phyloP scores from a whole-genome alignment of 2,329 filamentous ascomycete genomes.

The Xylariaceae sp. region DNA sequence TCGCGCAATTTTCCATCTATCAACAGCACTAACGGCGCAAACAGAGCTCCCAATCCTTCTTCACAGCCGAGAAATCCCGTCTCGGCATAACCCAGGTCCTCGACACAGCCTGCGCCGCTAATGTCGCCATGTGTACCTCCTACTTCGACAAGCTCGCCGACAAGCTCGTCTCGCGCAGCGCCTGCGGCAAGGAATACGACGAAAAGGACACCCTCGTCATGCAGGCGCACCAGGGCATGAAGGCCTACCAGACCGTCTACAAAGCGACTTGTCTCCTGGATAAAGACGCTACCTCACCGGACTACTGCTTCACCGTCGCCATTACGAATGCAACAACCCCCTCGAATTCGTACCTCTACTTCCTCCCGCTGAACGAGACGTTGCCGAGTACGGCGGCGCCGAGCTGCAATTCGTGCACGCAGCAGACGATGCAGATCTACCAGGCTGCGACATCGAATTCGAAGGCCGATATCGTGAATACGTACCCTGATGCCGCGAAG shows the following conservation, averaged over 20 bases:
- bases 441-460: constrained; percentile 62
- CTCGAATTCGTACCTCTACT: constrained; percentile 76
- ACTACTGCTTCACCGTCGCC: constrained; percentile 80
- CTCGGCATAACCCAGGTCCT: constrained; percentile 70
- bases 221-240: constrained; percentile 69
- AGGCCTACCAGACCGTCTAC: constrained; percentile 73
- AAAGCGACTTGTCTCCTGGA: constrained; percentile 73
- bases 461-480: constrained; percentile 59
- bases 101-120: constrained; percentile 68
- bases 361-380: constrained; percentile 69
- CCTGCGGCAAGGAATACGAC: constrained; percentile 68
- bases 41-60: constrained; percentile 79
- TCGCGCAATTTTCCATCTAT: background rate
- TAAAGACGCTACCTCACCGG: constrained; percentile 52
- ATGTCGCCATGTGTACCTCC: constrained; percentile 58
- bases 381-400: constrained; percentile 65
- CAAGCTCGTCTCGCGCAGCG: constrained; percentile 54
- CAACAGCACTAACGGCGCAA: constrained; percentile 3
- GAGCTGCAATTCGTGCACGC: constrained; percentile 69
- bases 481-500: constrained; percentile 66
- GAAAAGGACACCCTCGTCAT: constrained; percentile 63
- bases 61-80: constrained; percentile 67
- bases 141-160: constrained; percentile 61
- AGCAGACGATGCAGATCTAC: constrained; percentile 78
- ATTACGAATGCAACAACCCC: constrained; percentile 68